Evolutionary conservation across 805 yeast genomes (phyloP), one percentile per base, ranked within the genome.

Genomic region (Candida ovalis): DNA sequence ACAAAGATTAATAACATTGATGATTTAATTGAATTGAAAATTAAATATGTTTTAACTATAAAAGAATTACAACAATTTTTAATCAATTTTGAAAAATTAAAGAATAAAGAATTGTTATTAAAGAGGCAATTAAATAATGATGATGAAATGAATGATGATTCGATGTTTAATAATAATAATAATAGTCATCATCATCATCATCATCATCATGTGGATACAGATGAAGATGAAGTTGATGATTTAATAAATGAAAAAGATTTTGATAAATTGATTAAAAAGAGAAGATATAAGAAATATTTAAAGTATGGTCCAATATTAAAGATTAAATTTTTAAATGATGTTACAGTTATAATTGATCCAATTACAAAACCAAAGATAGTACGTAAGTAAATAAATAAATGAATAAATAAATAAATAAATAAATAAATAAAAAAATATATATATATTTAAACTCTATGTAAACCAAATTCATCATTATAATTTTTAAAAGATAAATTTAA

Each of bases 1-100:
- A 52, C 88, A 0, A 64, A 66, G 17, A 70, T 86, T 25, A 69
- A 74, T 24, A 73, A 86, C 57, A 50, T 64, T 1, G 59, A 60
- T 5, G 80, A 86, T 59, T 57, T 51, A 2, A 60, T 67, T 5
- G 94, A 87, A 58, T 54, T 84, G 50, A 62, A 65, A 17, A 52
- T 59, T 22, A 87, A 86, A 60, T 71, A 77, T 28, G 65, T 63
- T 13, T 61, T 80, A 33, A 83, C 91, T 1, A 61, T 78, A 2
- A 61, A 64, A 13, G 86, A 81, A 50, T 65, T 79, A 33, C 57
- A 62, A 22, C 62, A 68, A 36, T 61, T 74, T 40, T 52, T 75
- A 7, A 38, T 52, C 21, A 74, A 72, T 48, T 71, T 67, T 50
- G 57, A 71, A 55, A 40, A 60, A 54, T 46, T 78, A 69, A 77